Base-by-base conservation (phyloP, 805 yeast genomes). In the Alloascoidea hylecoeti region DNA sequence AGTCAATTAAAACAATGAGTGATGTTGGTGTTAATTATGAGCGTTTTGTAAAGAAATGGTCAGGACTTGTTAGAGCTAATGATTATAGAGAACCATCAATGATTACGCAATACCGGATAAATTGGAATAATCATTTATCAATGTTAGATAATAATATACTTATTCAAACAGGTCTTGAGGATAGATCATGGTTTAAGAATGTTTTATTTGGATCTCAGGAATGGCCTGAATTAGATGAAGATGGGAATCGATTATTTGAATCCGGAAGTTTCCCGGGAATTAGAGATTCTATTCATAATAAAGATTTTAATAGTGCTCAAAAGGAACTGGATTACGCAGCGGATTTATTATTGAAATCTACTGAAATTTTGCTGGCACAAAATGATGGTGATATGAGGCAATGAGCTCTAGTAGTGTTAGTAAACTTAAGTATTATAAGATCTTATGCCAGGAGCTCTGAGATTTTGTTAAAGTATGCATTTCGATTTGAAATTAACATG, bases 261-360 rank as follows among this genome's bases (percentile, higher is more conserved):
- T 70, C 79, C 68, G 74, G 76, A 56, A 66, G 81, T 2, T 85
- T 81, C 51, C 96, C 96, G 0, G 69, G 70, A 3, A 67, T 86
- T 2, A 65, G 94, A 43, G 95, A 86, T 50, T 75, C 72, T 0
- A 50, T 83, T 9, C 62, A 60, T 34, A 52, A 52, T 2, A 60
- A 62, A 0, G 69, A 75, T 42, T 69, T 72, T 63, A 58, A 49
- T 0, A 53, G 48, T 23, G 86, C 83, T 0, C 81, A 76, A 42
- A 44, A 52, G 2, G 75, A 76, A 44, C 53, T 79, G 5, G 57
- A 68, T 33, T 45, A 50, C 3, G 56, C 74, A 12, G 63, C 71
- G 3, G 47, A 51, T 13, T 41, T 57, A 35, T 39, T 70, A 17
- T n/a, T n/a, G n/a, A n/a, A n/a, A n/a, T n/a, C n/a, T n/a, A n/a